A percentile compares a stretch with the other conserved stretches of the same genome.
phyloP scores from a whole-genome alignment of 768 basidiomycete genomes.

The Podaxis rugospora region DNA sequence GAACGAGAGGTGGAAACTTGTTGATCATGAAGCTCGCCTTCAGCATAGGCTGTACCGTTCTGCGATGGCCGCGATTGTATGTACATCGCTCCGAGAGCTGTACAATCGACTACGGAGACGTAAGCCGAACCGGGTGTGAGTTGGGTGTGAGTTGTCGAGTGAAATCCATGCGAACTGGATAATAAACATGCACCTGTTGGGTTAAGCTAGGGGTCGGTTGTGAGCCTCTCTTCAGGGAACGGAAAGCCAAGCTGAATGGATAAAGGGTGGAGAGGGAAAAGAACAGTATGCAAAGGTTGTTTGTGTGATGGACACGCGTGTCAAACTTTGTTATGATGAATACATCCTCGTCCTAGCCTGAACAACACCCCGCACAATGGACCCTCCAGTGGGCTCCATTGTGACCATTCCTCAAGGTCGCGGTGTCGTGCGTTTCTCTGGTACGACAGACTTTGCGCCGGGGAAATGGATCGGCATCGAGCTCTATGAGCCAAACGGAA shows the following conservation, averaged over 20 bases:
- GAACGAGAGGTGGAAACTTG: neutral
- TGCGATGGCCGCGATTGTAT: conserved; percentile 7
- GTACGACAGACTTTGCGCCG: conserved; percentile 73
- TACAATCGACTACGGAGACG: neutral
- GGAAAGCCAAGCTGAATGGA: too few species aligned
- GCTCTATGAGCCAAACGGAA: conserved; percentile 76
- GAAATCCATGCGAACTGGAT: neutral
- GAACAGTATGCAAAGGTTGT: neutral
- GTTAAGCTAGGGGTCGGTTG: neutral
- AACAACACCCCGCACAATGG: conserved; percentile 12
- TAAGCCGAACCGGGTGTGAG: neutral
- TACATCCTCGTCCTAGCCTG: neutral
- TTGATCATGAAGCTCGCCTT: conserved; percentile 6
- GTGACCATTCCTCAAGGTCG: conserved; percentile 79
- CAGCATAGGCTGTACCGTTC: conserved; percentile 8
- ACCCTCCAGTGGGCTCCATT: conserved; percentile 56
- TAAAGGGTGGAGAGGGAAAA: neutral
- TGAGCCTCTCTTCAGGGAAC: too few species aligned
- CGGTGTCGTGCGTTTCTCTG: conserved; percentile 84
- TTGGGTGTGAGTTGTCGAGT: neutral
- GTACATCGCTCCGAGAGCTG: neutral
- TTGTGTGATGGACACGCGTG: neutral
- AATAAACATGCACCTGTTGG: neutral
- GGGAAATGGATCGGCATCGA: conserved; percentile 98
- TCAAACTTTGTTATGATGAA: neutral